phyloP scores from a whole-genome alignment of 2,329 filamentous ascomycete genomes.

The Metarhizium sp. region DNA sequence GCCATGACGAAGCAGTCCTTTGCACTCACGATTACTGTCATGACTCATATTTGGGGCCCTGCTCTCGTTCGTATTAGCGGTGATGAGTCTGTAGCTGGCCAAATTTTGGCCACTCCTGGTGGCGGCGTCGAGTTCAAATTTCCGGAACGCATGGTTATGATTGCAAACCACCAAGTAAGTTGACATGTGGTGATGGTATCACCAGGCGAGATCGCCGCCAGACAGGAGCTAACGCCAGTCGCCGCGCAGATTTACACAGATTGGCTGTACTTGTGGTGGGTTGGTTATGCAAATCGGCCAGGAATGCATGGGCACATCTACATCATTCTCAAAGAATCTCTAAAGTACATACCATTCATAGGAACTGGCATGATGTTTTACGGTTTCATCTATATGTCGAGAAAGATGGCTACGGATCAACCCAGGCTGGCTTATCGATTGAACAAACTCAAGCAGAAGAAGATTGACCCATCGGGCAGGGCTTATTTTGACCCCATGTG shows the following conservation, averaged over 20 bases:
- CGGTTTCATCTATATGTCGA: conserved; percentile 85
- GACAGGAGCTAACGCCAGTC: background rate
- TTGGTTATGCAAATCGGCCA: conserved; percentile 68
- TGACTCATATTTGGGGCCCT: conserved; percentile 83
- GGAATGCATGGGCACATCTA: conserved; percentile 78
- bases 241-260: conserved; percentile 66
- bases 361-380: conserved; percentile 79
- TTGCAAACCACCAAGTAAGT: conserved; percentile 75
- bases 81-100: conserved; percentile 67
- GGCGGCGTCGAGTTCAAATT: conserved; percentile 72
- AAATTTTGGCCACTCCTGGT: conserved; percentile 60
- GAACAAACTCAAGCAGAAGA: conserved; percentile 53
- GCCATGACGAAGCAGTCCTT: conserved; percentile 79
- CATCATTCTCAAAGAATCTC: conserved; percentile 82
- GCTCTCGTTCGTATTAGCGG: conserved; percentile 76
- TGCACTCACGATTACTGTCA: conserved; percentile 65
- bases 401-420: conserved; percentile 76
- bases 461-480: conserved; percentile 42
- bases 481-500: conserved; percentile 72
- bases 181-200: no score
- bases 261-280: conserved; percentile 92
- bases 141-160: conserved; percentile 70
- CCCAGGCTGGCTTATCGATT: conserved; percentile 67
- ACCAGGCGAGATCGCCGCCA: background rate
- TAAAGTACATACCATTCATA: conserved; percentile 72